A percentile compares a stretch with the other conserved stretches of the same genome.
Conservation (phyloP, 768 basidiomycete genomes). For the Xerocomellus amylosporus region DNA sequence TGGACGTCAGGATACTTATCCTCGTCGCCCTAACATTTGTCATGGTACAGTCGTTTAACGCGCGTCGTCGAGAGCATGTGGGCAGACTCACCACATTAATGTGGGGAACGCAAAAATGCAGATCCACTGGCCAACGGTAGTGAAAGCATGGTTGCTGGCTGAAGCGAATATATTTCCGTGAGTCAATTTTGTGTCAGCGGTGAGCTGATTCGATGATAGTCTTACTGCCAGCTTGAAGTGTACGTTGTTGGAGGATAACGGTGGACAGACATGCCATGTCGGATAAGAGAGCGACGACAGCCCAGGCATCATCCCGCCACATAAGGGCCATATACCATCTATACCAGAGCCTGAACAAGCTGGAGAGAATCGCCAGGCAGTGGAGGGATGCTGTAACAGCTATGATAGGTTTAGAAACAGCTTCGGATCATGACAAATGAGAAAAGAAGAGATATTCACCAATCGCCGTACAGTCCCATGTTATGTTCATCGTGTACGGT, state of each 20-base stretch:
- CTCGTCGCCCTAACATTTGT: constrained; percentile 10
- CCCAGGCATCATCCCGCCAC: constrained; percentile 23
- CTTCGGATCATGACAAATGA: neutral
- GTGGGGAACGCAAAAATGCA: constrained; percentile 1
- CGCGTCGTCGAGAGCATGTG: too few relatives aligned
- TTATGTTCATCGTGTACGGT: neutral
- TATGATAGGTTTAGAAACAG: neutral
- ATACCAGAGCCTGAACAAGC: constrained; percentile 16
- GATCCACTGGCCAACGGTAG: neutral
- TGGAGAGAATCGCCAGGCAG: constrained; percentile 6
- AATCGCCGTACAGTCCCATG: constrained; percentile 1
- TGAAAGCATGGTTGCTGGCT: too few relatives aligned
- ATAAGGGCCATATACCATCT: constrained; percentile 7
- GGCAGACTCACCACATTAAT: neutral
- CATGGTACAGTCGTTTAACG: neutral
- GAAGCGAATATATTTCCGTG: too few relatives aligned
- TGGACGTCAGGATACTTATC: constrained; percentile 16
- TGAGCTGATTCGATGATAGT: neutral
- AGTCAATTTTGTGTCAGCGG: neutral
- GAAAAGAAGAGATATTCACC: neutral
- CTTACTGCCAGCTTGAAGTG: neutral
- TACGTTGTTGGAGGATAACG: neutral
- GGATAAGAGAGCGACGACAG: constrained; percentile 7
- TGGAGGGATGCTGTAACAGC: constrained; percentile 4
- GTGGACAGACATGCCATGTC: neutral